phyloP scores from a whole-genome alignment of 768 basidiomycete genomes.

The Crepidotus variabilis region DNA sequence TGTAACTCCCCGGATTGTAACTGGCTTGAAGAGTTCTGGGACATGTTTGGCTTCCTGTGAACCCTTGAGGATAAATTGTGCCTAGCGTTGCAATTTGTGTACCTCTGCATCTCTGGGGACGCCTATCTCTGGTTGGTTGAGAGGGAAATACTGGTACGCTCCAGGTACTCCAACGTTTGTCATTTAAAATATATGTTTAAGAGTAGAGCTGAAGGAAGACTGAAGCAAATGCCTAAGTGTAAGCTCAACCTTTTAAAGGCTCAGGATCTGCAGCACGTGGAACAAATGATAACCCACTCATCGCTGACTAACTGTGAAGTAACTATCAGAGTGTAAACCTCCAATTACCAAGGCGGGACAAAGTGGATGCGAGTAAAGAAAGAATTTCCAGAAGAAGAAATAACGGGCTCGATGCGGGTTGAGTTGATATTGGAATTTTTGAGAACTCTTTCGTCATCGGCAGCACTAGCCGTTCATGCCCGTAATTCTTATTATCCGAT shows the following conservation, averaged over 20 bases:
- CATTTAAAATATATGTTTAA: not conserved
- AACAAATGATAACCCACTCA: too few species aligned
- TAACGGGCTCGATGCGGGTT: not conserved
- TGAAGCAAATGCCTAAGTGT: not conserved
- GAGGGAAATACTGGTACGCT: constrained; percentile 52
- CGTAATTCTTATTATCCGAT: too few species aligned
- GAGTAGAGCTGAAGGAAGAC: not conserved
- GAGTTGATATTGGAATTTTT: too few species aligned
- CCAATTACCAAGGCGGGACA: not conserved
- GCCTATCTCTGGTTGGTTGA: constrained; percentile 58
- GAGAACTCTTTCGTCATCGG: not conserved
- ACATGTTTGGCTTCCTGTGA: constrained; percentile 40
- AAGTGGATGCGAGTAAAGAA: not conserved
- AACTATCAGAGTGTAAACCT: too few species aligned
- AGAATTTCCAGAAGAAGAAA: not conserved
- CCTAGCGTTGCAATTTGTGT: not conserved
- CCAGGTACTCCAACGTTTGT: constrained; percentile 47
- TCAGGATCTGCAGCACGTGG: too few species aligned
- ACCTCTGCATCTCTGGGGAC: constrained; percentile 17
- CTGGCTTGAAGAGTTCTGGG: constrained; percentile 62
- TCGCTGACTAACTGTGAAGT: too few species aligned
- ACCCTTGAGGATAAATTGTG: not conserved
- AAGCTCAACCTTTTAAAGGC: too few species aligned
- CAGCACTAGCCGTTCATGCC: too few species aligned
- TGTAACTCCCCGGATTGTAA: constrained; percentile 53